Conservation (phyloP, 208 protist genomes). For the Acanthamoeba castellanii region DNA sequence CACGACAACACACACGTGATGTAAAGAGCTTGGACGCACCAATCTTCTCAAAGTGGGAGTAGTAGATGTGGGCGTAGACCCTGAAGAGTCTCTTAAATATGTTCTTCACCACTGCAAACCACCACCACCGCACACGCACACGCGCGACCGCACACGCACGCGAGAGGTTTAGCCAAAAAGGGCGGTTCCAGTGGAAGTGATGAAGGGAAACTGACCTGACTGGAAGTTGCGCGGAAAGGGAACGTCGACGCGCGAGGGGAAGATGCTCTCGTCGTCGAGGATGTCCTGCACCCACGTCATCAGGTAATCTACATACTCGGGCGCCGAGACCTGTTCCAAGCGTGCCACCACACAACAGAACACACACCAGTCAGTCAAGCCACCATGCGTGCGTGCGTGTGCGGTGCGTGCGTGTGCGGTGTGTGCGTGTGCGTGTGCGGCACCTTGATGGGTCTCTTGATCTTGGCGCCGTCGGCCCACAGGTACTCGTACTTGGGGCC, state of each 20-base stretch:
- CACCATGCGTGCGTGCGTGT: not conserved
- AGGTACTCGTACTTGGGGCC: conserved; percentile 96
- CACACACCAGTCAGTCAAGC: not conserved
- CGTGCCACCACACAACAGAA: not conserved
- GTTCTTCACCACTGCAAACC: conserved; percentile 92
- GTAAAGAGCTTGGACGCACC: conserved; percentile 73
- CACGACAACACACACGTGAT: not conserved
- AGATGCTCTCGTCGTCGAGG: conserved; percentile 97
- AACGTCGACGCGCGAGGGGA: conserved; percentile 92
- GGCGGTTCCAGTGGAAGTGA: conserved; percentile 90
- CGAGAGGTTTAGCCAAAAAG: conserved; percentile 94
- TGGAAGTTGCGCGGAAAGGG: conserved; percentile 12
- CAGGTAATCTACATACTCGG: conserved; percentile 98
- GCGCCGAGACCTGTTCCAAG: conserved; percentile 88
- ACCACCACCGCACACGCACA: conserved; percentile 91
- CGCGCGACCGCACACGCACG: conserved; percentile 90
- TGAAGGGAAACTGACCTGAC: not conserved
- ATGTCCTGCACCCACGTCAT: conserved; percentile 98
- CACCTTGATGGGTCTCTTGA: conserved; percentile 96
- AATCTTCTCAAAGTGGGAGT: conserved; percentile 97
- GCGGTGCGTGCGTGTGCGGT: too few relatives aligned
- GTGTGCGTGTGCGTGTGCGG: too few relatives aligned
- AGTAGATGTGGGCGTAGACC: conserved; percentile 99
- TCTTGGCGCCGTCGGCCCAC: conserved; percentile 96
- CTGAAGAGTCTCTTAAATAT: conserved; percentile 99